Evolutionary conservation across 2,329 filamentous ascomycete species (phyloP).

Genomic region (Lecanosticta acicola): DNA sequence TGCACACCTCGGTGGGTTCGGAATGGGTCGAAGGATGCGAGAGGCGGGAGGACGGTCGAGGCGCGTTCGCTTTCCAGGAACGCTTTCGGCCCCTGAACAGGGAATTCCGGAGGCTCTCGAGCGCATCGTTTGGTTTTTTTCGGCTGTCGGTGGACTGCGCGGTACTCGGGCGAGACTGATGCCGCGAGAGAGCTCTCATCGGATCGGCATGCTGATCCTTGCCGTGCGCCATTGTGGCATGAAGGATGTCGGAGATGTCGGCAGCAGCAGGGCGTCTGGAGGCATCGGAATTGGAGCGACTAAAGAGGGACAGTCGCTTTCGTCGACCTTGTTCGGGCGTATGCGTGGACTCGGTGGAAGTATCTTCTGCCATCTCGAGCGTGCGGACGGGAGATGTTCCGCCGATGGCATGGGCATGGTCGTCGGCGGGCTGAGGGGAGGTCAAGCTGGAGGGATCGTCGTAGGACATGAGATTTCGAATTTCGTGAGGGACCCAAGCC

Average conservation of each 20-base stretch:
- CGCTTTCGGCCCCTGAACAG: constrained; percentile 19
- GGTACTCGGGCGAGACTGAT: constrained; percentile 13
- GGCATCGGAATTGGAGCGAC: constrained; percentile 21
- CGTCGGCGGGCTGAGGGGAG: background rate
- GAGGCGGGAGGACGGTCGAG: background rate
- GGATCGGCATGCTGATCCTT: constrained; percentile 2
- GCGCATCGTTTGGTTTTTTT: constrained; percentile 19
- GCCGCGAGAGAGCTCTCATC: constrained; percentile 4
- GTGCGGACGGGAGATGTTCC: constrained; percentile 9
- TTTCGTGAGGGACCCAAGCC: constrained; percentile 1
- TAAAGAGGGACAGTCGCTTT: constrained; percentile 26
- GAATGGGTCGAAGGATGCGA: background rate
- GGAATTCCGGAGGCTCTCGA: constrained; percentile 24
- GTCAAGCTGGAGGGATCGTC: constrained; percentile 2
- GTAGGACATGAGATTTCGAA: background rate
- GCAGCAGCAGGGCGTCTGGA: constrained; percentile 10
- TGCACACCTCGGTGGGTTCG: constrained; percentile 3
- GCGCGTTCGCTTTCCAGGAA: background rate
- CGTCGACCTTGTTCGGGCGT: constrained; percentile 17
- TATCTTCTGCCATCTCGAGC: constrained; percentile 7
- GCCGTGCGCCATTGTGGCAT: constrained; percentile 8
- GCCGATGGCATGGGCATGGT: constrained; percentile 1
- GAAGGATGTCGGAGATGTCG: constrained; percentile 4
- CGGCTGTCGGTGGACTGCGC: constrained; percentile 11
- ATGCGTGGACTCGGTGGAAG: constrained; percentile 8